Evolutionary conservation across 192 early-diverging fungal species (phyloP).

Genomic region (Entrophospora sp.): DNA sequence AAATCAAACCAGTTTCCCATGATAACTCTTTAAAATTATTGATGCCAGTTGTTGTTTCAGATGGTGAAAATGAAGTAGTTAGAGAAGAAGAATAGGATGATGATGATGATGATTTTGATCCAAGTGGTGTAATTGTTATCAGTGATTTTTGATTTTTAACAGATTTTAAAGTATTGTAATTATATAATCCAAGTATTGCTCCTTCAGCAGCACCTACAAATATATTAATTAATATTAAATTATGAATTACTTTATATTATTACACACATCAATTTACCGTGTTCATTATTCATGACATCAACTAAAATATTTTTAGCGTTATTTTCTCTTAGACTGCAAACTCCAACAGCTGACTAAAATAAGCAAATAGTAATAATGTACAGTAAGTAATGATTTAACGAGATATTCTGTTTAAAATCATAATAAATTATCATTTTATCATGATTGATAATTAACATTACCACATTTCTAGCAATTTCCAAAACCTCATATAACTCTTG

Average conservation of each 20-base stretch:
- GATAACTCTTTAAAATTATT: conserved; percentile 22
- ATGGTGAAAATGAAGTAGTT: too few relatives aligned
- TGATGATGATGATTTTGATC: conserved; percentile 21
- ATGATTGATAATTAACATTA: conserved; percentile 25
- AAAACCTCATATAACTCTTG: conserved; percentile 24
- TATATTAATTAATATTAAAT: too few relatives aligned
- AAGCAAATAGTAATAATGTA: not conserved
- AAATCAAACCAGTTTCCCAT: conserved; percentile 53
- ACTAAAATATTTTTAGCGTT: conserved; percentile 45
- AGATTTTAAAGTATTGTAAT: conserved; percentile 60
- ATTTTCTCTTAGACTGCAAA: conserved; percentile 52
- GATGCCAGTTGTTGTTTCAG: too few relatives aligned
- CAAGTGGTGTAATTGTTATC: conserved; percentile 17
- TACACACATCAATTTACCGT: conserved; percentile 26
- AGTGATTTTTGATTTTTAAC: conserved; percentile 26
- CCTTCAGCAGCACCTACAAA: conserved; percentile 63
- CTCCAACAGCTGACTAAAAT: conserved; percentile 46
- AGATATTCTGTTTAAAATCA: too few relatives aligned
- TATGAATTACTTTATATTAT: too few relatives aligned
- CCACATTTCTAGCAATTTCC: conserved; percentile 55
- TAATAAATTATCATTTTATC: too few relatives aligned
- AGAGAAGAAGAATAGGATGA: too few relatives aligned
- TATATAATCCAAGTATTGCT: conserved; percentile 57
- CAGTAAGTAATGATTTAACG: not conserved
- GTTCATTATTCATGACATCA: conserved; percentile 46